Base-by-base conservation (phyloP, 2,329 filamentous ascomycete species). In the Hypomyces perniciosus region DNA sequence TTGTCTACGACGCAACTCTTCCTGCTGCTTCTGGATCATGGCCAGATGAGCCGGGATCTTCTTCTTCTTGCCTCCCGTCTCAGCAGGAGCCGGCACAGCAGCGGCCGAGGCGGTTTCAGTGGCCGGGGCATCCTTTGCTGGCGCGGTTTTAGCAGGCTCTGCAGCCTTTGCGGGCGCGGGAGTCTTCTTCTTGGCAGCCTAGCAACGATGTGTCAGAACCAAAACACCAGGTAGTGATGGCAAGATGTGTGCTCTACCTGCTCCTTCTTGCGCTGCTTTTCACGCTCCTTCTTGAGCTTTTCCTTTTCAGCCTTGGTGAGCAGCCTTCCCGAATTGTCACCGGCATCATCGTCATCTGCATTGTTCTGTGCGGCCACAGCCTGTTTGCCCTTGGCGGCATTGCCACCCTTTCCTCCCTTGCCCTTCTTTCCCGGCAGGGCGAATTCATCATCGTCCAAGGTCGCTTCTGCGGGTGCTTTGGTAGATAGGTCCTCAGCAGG, bases 221-320 rank as follows among this genome's bases (percentile, higher is more conserved):
- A 39, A 39, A 39, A 44, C 49, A 44, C 13, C 37, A 52, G 30
- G 13, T 8, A 27, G 9, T 38, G 26, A 20, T 40, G 33, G n/a
- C 39, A 29, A 13, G 41, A 35, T 28, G 26, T 26, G 28, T 7
- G 50, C 62, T 28, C 42, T 60, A 93, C 90, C 81, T 97, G 87
- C 72, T 99, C 93, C 83, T 91, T 99, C 76, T 99, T 99, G 59
- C 91, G 81, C 74, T 93, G 88, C 83, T 99, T 99, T 76, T 99
- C 93, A 55, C 90, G 84, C 75, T 99, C 93, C 75, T 96, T 99
- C 80, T 92, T 97, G 64, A 92, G 79, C 72, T 90, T 95, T 70
- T 99, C 93, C 76, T 99, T 99, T 75, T 99, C 91, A 52, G 95
- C 93, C 81, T 97, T 99, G 37, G 90, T 95, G 73, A 97, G 84